These are phyloP conservation scores for Neurospora sp. DNA, from an alignment of 2,329 filamentous ascomycete species.

Conservation along the genomic window DNA sequence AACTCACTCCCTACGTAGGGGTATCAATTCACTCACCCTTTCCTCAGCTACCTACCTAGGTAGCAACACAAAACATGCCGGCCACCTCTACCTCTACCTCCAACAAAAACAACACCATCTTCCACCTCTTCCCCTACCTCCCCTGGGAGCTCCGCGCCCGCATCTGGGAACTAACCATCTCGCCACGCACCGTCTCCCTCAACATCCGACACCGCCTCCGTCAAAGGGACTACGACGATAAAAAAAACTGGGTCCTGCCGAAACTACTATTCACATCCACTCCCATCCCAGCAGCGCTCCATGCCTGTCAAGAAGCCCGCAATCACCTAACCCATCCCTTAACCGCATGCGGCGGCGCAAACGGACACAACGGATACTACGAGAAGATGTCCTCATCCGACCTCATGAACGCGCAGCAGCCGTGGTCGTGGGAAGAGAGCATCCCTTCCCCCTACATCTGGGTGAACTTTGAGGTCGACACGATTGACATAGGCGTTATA, in stretches of 20 bases:
- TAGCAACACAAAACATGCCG: neutral
- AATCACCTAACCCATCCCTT: neutral
- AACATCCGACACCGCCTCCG: neutral
- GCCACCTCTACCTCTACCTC: neutral
- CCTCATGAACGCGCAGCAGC: neutral
- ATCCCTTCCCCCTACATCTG: neutral
- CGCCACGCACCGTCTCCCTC: neutral
- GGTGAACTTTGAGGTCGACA: neutral
- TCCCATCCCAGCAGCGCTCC: neutral
- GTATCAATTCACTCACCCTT: too few relatives aligned
- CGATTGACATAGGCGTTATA: neutral
- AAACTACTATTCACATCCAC: neutral
- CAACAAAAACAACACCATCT: neutral
- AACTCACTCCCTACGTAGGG: too few relatives aligned
- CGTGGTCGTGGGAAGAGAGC: neutral
- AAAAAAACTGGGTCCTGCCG: neutral
- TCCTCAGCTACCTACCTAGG: too few relatives aligned
- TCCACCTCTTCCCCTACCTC: neutral
- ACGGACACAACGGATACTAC: neutral
- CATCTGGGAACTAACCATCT: neutral
- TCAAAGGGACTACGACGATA: too few relatives aligned
- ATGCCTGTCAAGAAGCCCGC: neutral
- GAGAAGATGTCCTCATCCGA: neutral
- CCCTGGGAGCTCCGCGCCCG: neutral
- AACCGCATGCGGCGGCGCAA: neutral